phyloP scores from a whole-genome alignment of 2,329 filamentous ascomycete genomes.

The Trichoderma gracile region DNA sequence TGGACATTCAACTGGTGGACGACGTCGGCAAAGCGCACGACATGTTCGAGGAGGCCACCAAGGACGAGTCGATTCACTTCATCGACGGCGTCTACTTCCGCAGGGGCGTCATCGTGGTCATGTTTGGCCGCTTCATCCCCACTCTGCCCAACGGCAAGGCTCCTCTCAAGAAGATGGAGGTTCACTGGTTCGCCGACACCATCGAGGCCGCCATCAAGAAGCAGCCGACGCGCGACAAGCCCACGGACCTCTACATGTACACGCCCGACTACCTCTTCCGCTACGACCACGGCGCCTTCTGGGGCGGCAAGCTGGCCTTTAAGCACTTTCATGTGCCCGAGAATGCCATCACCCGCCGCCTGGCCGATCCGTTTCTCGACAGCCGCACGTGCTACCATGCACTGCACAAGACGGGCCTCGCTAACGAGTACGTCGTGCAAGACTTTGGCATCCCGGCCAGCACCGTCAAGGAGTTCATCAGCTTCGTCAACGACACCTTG shows the following conservation, averaged over 20 bases:
- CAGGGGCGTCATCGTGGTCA: slow-evolving; percentile 49
- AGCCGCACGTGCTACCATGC: slow-evolving; percentile 56
- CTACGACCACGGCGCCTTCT: slow-evolving; percentile 59
- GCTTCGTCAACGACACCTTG: slow-evolving; percentile 36
- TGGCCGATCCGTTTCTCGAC: slow-evolving; percentile 54
- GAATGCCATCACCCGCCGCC: slow-evolving; percentile 51
- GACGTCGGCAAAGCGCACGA: slow-evolving; percentile 36
- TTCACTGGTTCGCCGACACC: slow-evolving; percentile 37
- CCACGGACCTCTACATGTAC: slow-evolving; percentile 41
- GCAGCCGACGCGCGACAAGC: slow-evolving; percentile 32
- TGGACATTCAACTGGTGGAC: slow-evolving; percentile 47
- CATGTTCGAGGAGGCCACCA: slow-evolving; percentile 40
- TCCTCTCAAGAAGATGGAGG: slow-evolving; percentile 37
- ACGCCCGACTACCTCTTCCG: slow-evolving; percentile 57
- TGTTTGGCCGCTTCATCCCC: slow-evolving; percentile 51
- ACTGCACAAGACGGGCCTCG: slow-evolving; percentile 50
- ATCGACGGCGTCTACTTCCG: slow-evolving; percentile 59
- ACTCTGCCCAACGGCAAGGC: slow-evolving; percentile 48
- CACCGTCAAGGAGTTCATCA: slow-evolving; percentile 34
- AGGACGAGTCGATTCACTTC: slow-evolving; percentile 47
- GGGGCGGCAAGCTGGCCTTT: slow-evolving; percentile 53
- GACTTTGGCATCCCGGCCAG: slow-evolving; percentile 44
- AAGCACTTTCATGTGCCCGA: slow-evolving; percentile 54
- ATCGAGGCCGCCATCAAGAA: slow-evolving; percentile 33
- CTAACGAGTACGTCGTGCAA: slow-evolving; percentile 52